Evolutionary conservation across 2,329 filamentous ascomycete genomes (phyloP).

Genomic region (Didymella glomerata): DNA sequence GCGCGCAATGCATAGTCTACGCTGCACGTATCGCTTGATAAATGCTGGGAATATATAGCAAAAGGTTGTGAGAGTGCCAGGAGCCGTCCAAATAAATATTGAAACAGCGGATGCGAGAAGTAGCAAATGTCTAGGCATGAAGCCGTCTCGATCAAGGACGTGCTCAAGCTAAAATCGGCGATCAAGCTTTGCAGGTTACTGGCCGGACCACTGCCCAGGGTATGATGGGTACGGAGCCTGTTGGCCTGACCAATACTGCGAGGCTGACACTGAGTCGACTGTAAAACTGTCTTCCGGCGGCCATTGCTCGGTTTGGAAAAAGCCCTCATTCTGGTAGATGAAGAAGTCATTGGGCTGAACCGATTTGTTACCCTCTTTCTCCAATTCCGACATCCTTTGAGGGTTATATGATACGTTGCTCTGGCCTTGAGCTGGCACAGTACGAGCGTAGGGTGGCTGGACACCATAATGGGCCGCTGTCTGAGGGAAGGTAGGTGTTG

Average conservation of each 20-base stretch:
- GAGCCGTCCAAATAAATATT: not conserved
- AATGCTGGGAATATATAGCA: not conserved
- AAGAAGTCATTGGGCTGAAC: not conserved
- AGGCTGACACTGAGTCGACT: not conserved
- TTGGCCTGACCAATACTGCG: not conserved
- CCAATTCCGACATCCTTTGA: slow-evolving; percentile 6
- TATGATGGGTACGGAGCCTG: not conserved
- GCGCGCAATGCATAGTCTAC: not conserved
- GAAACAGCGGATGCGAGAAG: slow-evolving; percentile 10
- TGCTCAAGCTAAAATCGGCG: no score
- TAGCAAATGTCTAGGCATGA: not conserved
- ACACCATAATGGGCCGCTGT: slow-evolving; percentile 3
- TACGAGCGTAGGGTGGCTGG: slow-evolving; percentile 3
- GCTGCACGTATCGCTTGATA: not conserved
- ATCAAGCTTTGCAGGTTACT: not conserved
- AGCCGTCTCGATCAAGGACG: not conserved
- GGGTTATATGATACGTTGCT: slow-evolving; percentile 3
- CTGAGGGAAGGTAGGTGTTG: slow-evolving; percentile 1
- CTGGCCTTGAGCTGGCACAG: slow-evolving; percentile 1
- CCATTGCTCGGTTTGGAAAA: slow-evolving; percentile 1
- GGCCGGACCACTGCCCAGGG: not conserved
- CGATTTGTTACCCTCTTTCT: slow-evolving; percentile 9
- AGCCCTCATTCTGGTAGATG: slow-evolving; percentile 5
- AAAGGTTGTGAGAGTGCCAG: not conserved
- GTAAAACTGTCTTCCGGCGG: not conserved